phyloP scores from a whole-genome alignment of 2,329 filamentous ascomycete species.

The Aspergillus sojae region DNA sequence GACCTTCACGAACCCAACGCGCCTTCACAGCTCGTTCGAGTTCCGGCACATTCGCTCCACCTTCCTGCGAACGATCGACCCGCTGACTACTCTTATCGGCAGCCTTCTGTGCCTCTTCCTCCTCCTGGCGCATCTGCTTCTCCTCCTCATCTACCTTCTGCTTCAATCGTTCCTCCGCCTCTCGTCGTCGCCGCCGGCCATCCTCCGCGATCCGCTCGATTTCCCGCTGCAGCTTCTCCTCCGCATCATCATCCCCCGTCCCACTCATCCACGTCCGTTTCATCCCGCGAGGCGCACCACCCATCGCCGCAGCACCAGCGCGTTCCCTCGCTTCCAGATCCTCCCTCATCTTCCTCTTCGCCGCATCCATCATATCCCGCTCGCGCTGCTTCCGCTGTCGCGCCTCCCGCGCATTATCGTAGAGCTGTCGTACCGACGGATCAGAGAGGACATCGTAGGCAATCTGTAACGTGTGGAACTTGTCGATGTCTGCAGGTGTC shows the following conservation, averaged over 20 bases:
- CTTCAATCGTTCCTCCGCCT: constrained; percentile 50
- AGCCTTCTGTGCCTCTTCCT: constrained; percentile 47
- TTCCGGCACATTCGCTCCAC: constrained; percentile 51
- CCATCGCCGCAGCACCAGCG: constrained; percentile 42
- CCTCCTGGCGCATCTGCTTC: constrained; percentile 40
- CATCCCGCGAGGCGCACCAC: constrained; percentile 54
- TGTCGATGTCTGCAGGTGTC: constrained; percentile 69
- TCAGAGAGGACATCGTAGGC: constrained; percentile 84
- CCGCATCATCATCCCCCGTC: constrained; percentile 43
- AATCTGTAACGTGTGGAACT: constrained; percentile 82
- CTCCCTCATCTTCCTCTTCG: constrained; percentile 76
- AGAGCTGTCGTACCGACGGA: constrained; percentile 69
- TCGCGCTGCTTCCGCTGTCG: constrained; percentile 70
- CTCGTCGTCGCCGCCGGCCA: constrained; percentile 54
- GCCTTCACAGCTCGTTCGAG: constrained; percentile 62
- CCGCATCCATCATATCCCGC: constrained; percentile 72
- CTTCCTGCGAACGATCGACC: constrained; percentile 39
- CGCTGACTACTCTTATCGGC: constrained; percentile 34
- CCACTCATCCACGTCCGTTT: constrained; percentile 56
- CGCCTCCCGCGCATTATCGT: constrained; percentile 76
- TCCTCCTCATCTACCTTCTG: constrained; percentile 48
- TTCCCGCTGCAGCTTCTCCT: constrained; percentile 56
- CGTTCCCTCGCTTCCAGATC: constrained; percentile 80
- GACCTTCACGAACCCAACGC: constrained; percentile 55
- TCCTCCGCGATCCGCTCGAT: constrained; percentile 57